Conservation (phyloP, 2,329 filamentous ascomycete species). For the Aspergillus fumigatus region DNA sequence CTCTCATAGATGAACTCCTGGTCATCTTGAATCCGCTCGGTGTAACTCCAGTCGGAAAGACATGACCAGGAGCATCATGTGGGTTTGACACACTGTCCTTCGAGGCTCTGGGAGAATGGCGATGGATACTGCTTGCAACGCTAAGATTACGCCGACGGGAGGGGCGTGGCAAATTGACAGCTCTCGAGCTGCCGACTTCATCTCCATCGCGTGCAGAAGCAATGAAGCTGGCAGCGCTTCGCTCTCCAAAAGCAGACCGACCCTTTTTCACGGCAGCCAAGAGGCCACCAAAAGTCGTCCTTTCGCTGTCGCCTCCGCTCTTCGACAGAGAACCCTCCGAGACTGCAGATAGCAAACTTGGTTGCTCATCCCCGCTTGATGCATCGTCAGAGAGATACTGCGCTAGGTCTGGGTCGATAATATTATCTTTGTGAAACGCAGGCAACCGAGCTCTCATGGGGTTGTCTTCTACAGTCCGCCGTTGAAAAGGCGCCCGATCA, state of each 20-base stretch:
- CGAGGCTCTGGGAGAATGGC: constrained; percentile 65
- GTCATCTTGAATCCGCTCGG: constrained; percentile 51
- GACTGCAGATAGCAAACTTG: constrained; percentile 76
- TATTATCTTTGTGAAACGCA: constrained; percentile 97
- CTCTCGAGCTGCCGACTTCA: constrained; percentile 54
- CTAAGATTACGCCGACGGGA: constrained; percentile 77
- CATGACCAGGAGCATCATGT: constrained; percentile 40
- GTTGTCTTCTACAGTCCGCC: constrained; percentile 65
- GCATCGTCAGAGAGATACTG: constrained; percentile 93
- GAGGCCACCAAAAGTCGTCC: constrained; percentile 65
- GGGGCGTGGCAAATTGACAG: constrained; percentile 58
- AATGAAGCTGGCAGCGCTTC: constrained; percentile 67
- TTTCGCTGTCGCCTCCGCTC: constrained; percentile 67
- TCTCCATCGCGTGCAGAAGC: constrained; percentile 63
- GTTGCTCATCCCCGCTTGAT: constrained; percentile 87
- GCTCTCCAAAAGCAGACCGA: constrained; percentile 67
- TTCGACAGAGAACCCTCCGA: constrained; percentile 59
- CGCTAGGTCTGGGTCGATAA: constrained; percentile 93
- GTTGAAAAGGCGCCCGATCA: constrained; percentile 82
- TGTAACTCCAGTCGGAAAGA: constrained; percentile 32
- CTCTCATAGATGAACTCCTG: constrained; percentile 79
- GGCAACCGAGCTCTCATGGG: constrained; percentile 65
- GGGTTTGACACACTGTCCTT: constrained; percentile 48
- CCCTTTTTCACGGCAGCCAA: constrained; percentile 71
- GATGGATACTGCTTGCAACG: constrained; percentile 70